Base-by-base conservation (phyloP, 139 green algal genomes). In the Chlamydomonas schloesseri region DNA sequence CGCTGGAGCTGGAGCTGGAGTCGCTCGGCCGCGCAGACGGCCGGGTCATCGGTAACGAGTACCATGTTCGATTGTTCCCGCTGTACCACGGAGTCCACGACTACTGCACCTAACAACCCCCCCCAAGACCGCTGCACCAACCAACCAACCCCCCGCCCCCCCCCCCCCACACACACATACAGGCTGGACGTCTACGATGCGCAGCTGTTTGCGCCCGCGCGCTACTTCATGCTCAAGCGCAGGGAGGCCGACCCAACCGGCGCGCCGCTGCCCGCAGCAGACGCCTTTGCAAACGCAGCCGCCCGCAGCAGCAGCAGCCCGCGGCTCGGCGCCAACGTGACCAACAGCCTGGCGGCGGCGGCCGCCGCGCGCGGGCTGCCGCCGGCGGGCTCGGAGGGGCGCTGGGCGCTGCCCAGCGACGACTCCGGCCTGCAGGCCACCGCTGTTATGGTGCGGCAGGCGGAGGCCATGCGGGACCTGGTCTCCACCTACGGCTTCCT, bases 131-230 rank as follows among this genome's bases (percentile, higher is more conserved):
- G n/a, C n/a, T n/a, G n/a, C n/a, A n/a, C n/a, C n/a, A n/a, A n/a
- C n/a, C n/a, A n/a, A n/a, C n/a, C n/a, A n/a, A n/a, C n/a, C n/a
- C n/a, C n/a, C n/a, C n/a, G n/a, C n/a, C n/a, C n/a, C n/a, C n/a
- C n/a, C n/a, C n/a, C n/a, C n/a, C 42, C 42, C 42, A 50, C 42
- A 50, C 8, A 8, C 42, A 50, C 42, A 8, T 10, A 26, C 62
- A 69, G 62, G 62, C 84, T 55, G 31, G 84, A 89, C 42, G 64
- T 89, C 23, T 89, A 89, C 65, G 84, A 89, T 37, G 82, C 82
- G 20, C 28, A 31, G 11, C 46, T 36, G 3, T 72, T 33, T 24
- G 58, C 83, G 21, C 83, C 83, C 28, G 83, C 83, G 26, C 47
- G 82, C 73, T 71, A 60, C 60, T 75, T 88, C 57, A 83, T 83